Conservation (phyloP, 352 stramenopile species). For the Pythium phragmitis region DNA sequence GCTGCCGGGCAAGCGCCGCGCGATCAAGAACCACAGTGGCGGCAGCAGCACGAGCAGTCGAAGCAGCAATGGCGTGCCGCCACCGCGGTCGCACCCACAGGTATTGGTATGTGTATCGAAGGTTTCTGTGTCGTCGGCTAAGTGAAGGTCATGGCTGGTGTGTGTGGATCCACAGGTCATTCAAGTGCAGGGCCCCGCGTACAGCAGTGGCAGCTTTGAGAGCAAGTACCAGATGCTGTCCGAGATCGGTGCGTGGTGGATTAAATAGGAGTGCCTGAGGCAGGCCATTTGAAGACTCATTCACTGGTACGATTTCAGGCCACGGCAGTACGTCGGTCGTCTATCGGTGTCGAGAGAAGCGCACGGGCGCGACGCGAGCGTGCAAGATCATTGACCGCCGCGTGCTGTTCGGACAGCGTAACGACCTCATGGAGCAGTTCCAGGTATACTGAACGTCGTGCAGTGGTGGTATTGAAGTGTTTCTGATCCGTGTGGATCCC, state of each 20-base stretch:
- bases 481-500: background rate
- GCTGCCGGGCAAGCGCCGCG: constrained; percentile 43
- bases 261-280: background rate
- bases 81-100: constrained; percentile 32
- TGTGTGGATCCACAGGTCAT: constrained; percentile 46
- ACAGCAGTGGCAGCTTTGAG: constrained; percentile 71
- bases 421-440: constrained; percentile 87
- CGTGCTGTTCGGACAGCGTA: constrained; percentile 64
- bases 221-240: constrained; percentile 82
- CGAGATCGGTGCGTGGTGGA: constrained; percentile 67
- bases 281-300: background rate
- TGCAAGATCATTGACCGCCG: constrained; percentile 90
- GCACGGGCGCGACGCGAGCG: constrained; percentile 49
- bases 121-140: background rate
- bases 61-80: constrained; percentile 27
- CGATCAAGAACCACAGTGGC: constrained; percentile 28
- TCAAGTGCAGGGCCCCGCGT: constrained; percentile 64
- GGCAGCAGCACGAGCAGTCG: constrained; percentile 37
- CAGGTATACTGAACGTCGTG: constrained; percentile 38
- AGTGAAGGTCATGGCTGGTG: background rate
- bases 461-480: background rate
- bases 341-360: constrained; percentile 75
- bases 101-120: constrained; percentile 3
- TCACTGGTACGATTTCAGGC: constrained; percentile 34
- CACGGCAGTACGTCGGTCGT: constrained; percentile 84